Evolutionary conservation across 257 asterid species (phyloP).

Genomic region (Solanum etuberosum): DNA sequence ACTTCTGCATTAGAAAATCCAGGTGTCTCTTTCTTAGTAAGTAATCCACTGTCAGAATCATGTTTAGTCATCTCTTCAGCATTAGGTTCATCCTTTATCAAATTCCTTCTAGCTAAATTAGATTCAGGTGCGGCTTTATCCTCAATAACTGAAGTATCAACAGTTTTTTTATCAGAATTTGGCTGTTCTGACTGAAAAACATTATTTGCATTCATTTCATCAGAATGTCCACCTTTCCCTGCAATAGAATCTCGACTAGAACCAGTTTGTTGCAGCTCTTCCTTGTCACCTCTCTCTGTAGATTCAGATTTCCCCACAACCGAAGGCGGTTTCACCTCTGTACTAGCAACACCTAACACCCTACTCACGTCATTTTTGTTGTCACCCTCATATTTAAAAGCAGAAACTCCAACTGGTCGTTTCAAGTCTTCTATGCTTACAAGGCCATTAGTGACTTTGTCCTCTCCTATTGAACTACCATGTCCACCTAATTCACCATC

Average conservation of each 20-base stretch:
- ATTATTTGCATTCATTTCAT: background rate
- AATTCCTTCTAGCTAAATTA: background rate
- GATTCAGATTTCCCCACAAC: constrained; percentile 2
- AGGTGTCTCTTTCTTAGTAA: constrained; percentile 3
- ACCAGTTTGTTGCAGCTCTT: constrained; percentile 5
- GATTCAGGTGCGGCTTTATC: background rate
- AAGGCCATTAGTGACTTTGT: background rate
- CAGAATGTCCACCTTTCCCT: constrained; percentile 3
- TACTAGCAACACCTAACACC: background rate
- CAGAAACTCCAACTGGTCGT: background rate
- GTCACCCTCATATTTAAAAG: constrained; percentile 5
- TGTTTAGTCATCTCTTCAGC: background rate
- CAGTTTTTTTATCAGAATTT: background rate
- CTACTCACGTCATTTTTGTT: constrained; percentile 7
- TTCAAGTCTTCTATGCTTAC: constrained; percentile 4
- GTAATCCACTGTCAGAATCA: background rate
- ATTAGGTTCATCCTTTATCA: background rate
- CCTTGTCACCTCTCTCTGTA: constrained; percentile 9
- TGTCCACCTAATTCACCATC: background rate
- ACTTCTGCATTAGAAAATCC: constrained; percentile 6
- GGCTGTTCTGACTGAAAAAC: background rate
- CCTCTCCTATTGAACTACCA: background rate
- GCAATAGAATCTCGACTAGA: background rate
- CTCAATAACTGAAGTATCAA: background rate
- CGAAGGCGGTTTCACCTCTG: constrained; percentile 3